These are phyloP conservation scores for Agaricales sp. DNA, from an alignment of 1,284 basidiomycete species.

Conservation along the genomic window DNA sequence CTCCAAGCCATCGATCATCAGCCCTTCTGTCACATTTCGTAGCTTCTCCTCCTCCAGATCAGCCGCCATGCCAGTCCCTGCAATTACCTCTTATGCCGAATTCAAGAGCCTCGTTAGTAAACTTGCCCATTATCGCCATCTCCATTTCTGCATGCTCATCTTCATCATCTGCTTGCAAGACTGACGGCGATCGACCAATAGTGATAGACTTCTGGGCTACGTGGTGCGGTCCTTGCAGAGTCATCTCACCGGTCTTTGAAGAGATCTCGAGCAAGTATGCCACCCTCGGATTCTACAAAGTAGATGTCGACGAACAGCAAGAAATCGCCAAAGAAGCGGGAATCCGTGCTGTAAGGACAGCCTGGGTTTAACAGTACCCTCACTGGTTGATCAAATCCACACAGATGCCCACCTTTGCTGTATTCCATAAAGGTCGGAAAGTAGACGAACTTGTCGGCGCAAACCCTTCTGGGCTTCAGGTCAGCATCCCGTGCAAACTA, in stretches of 20 bases:
- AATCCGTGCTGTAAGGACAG: slow-evolving; percentile 52
- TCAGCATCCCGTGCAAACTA: too few species aligned
- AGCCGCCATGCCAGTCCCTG: too few species aligned
- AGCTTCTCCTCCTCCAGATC: background rate
- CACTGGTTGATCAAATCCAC: background rate
- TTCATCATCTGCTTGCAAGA: slow-evolving; percentile 29
- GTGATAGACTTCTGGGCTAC: slow-evolving; percentile 46
- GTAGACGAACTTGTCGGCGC: slow-evolving; percentile 58
- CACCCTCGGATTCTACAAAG: slow-evolving; percentile 63
- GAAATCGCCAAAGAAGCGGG: slow-evolving; percentile 53
- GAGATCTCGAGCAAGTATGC: slow-evolving; percentile 44
- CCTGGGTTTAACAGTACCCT: slow-evolving; percentile 3
- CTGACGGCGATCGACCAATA: slow-evolving; percentile 29
- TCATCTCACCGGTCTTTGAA: slow-evolving; percentile 75
- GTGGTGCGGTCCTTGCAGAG: slow-evolving; percentile 66
- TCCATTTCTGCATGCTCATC: background rate
- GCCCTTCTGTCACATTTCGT: background rate
- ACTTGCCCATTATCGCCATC: background rate
- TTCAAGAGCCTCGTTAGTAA: background rate
- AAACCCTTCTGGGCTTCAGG: slow-evolving; percentile 21
- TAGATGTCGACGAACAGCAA: slow-evolving; percentile 61
- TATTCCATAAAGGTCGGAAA: slow-evolving; percentile 61
- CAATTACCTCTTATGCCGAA: background rate
- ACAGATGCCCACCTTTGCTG: slow-evolving; percentile 75
- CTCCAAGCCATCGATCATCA: background rate